Evolutionary conservation across 805 yeast species (phyloP).

Genomic region (Ogataea corticis): DNA sequence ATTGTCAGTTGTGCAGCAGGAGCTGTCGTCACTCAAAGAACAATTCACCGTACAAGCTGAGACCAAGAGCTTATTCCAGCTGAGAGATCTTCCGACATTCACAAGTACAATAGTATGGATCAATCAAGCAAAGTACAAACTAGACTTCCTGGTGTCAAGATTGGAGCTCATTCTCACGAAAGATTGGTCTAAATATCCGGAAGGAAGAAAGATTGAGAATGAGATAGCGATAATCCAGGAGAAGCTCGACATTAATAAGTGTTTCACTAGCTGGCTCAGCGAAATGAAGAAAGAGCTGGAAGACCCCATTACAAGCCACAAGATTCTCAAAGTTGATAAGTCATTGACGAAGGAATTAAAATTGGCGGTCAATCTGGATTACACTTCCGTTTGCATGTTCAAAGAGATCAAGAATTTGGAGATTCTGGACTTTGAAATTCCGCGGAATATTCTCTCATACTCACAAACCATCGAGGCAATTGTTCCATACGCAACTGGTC

Average conservation of each 20-base stretch:
- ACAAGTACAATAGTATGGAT: conserved; percentile 53
- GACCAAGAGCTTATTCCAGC: conserved; percentile 36
- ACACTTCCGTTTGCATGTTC: conserved; percentile 40
- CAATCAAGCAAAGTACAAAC: conserved; percentile 47
- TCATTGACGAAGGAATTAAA: conserved; percentile 22
- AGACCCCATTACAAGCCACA: conserved; percentile 15
- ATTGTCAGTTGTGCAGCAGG: conserved; percentile 48
- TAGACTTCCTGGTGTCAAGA: conserved; percentile 42
- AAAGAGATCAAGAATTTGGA: conserved; percentile 55
- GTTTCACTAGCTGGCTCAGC: conserved; percentile 52
- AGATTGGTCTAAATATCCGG: conserved; percentile 62
- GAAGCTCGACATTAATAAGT: conserved; percentile 43
- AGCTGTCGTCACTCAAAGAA: conserved; percentile 43
- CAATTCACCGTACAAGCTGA: conserved; percentile 35
- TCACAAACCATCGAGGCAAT: conserved; percentile 52
- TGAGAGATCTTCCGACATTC: conserved; percentile 48
- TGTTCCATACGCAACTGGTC: conserved; percentile 55
- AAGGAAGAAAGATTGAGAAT: conserved; percentile 61
- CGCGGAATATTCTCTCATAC: conserved; percentile 47
- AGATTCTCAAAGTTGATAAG: conserved; percentile 40
- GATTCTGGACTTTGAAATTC: conserved; percentile 55
- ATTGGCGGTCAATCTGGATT: conserved; percentile 54
- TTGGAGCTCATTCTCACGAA: conserved; percentile 55
- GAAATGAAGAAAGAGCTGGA: conserved; percentile 8
- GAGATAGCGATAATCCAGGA: conserved; percentile 49